These are phyloP conservation scores for Alectoria sarmentosa DNA, from an alignment of 495 filamentous ascomycete genomes.

Conservation along the genomic window DNA sequence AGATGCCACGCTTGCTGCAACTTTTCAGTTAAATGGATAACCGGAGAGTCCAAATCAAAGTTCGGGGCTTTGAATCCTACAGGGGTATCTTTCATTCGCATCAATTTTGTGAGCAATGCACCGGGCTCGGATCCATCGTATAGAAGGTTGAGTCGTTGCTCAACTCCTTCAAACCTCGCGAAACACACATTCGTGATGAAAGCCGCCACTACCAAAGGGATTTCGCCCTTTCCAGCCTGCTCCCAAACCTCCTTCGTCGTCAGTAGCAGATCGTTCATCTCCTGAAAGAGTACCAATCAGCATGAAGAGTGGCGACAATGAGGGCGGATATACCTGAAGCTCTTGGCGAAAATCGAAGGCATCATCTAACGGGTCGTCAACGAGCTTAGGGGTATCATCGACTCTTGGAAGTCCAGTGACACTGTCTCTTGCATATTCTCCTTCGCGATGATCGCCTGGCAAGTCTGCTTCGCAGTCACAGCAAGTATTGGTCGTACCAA, in stretches of 20 bases:
- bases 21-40: neutral
- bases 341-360: slow-evolving; percentile 22
- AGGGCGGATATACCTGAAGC: slow-evolving; percentile 19
- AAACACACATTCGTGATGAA: slow-evolving; percentile 22
- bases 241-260: slow-evolving; percentile 19
- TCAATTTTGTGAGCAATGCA: slow-evolving; percentile 9
- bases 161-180: slow-evolving; percentile 20
- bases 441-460: neutral
- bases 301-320: neutral
- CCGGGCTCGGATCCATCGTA: slow-evolving; percentile 19
- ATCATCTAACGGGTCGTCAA: slow-evolving; percentile 22
- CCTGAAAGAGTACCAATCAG: slow-evolving; percentile 15
- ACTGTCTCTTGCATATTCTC: neutral
- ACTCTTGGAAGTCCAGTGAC: neutral
- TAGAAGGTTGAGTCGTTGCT: slow-evolving; percentile 17
- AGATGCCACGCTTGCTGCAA: slow-evolving; percentile 16
- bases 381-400: slow-evolving; percentile 2
- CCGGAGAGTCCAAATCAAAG: neutral
- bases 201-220: slow-evolving; percentile 17
- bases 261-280: slow-evolving; percentile 16
- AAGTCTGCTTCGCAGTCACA: neutral
- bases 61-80: neutral
- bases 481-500: neutral
- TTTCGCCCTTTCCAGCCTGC: slow-evolving; percentile 21
- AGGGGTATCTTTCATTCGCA: neutral